phyloP scores from a whole-genome alignment of 495 filamentous ascomycete genomes.

The Chaetomium fimeti region DNA sequence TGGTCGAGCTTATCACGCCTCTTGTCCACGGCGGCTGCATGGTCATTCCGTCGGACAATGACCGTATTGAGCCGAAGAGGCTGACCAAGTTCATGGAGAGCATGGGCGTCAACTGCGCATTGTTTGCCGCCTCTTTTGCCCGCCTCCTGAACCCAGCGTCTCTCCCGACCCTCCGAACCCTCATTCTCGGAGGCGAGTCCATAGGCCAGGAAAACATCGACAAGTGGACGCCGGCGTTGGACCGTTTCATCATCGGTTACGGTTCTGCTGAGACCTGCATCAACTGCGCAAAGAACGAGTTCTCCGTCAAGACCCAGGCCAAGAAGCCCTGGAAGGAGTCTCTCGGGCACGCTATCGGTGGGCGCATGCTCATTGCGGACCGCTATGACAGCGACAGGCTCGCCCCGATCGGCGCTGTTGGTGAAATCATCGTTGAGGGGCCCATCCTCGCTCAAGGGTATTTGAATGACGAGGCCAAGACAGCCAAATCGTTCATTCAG shows the following conservation, averaged over 20 bases:
- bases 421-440: constrained; percentile 18
- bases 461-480: constrained; percentile 12
- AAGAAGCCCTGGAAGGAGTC: constrained; percentile 21
- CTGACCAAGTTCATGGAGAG: constrained; percentile 13
- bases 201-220: constrained; percentile 17
- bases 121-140: constrained; percentile 12
- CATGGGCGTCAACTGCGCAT: constrained; percentile 10
- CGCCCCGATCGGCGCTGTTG: constrained; percentile 9
- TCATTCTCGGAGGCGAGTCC: constrained; percentile 15
- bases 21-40: constrained; percentile 14
- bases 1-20: constrained; percentile 12
- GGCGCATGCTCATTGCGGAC: constrained; percentile 16
- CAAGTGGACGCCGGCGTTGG: constrained; percentile 9
- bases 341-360: constrained; percentile 11
- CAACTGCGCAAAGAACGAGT: constrained; percentile 20
- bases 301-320: constrained; percentile 11
- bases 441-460: constrained; percentile 12
- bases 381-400: constrained; percentile 11
- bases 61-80: constrained; percentile 6
- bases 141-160: constrained; percentile 11
- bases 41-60: constrained; percentile 11
- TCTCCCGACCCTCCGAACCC: constrained; percentile 5
- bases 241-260: constrained; percentile 17
- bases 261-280: constrained; percentile 17
- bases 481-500: constrained; percentile 9